Base-by-base conservation (phyloP, 2,329 filamentous ascomycete genomes). In the Fusarium sp. region DNA sequence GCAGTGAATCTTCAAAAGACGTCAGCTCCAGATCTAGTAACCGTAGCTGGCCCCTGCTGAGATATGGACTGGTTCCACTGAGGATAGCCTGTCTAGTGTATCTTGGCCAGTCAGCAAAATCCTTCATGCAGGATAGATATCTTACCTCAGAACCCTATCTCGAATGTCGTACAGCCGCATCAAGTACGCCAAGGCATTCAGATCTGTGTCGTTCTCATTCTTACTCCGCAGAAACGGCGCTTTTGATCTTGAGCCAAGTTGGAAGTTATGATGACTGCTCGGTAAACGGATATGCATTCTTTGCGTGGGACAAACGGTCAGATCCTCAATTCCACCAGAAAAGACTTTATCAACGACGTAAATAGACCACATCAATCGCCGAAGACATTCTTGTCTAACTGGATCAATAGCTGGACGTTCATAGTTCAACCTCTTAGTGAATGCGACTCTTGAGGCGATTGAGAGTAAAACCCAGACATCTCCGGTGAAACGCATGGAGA, bases 341-440 rank as follows among this genome's bases (percentile, higher is more conserved):
- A 80, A 77, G 0, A 76, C 7, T 11, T 75, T 73, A 28, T 81
- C 79, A 1, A 78, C 50, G 1, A 34, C 22, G 20, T 76, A 81
- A 2, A 80, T 74, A 0, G 77, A 72, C 79, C 79, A 81, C 56
- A 79, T 76, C 6, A 78, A 30, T 1, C 79, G 73, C 6, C 79
- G 75, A 0, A 75, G 65, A 13, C 63, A 72, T 14, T 81, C 79
- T 39, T 79, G 75, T 1, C 11, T 57, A 1, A 80, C 62, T 2
- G 75, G 64, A 10, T 76, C 72, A 2, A 66, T 56, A 0, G 68
- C 47, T 1, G 70, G 69, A 0, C 72, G 58, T 32, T 80, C 78
- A 5, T 80, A 77, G 24, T 80, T 80, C 0, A 80, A 62, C 0
- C 77, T 63, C 41, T 77, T 77, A 0, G 77, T 79, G 6, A 80